Percentiles rank a stretch among this genome's conserved stretches.
Conservation (phyloP, 257 asterid species). For the Fraxinus cuspidata region DNA sequence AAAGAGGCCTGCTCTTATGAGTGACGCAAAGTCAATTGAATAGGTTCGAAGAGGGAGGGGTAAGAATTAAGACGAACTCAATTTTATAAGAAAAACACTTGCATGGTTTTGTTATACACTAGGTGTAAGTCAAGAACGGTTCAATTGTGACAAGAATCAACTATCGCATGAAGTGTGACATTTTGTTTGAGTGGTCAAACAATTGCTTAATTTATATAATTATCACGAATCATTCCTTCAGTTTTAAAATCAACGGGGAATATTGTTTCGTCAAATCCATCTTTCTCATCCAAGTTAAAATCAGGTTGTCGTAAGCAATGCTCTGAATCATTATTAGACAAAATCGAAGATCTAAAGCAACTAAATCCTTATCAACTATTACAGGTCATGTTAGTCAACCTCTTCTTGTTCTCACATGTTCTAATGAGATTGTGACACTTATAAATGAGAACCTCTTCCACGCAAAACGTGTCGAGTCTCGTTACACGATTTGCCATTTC, state of each 20-base stretch:
- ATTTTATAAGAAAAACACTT: background rate
- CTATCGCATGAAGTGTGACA: slow-evolving; percentile 66
- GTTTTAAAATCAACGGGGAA: slow-evolving; percentile 62
- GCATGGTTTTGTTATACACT: slow-evolving; percentile 41
- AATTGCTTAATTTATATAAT: slow-evolving; percentile 51
- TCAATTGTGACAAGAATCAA: slow-evolving; percentile 84
- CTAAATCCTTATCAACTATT: no score
- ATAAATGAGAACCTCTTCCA: no score
- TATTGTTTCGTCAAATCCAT: slow-evolving; percentile 52
- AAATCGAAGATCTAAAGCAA: no score
- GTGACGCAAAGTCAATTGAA: no score
- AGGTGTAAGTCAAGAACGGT: slow-evolving; percentile 65
- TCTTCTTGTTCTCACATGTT: no score
- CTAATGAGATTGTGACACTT: no score
- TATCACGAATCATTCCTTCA: slow-evolving; percentile 58
- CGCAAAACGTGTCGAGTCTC: no score
- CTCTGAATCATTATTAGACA: slow-evolving; percentile 28
- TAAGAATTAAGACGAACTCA: background rate
- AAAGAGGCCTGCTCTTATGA: no score
- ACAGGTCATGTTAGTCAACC: no score
- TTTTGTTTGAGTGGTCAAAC: slow-evolving; percentile 51
- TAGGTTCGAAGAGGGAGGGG: no score
- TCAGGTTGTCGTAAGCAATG: slow-evolving; percentile 38
- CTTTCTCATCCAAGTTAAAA: slow-evolving; percentile 32
- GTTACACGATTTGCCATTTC: no score